Evolutionary conservation across 345 rosid species (phyloP).

Genomic region (Hirschfeldia incana): DNA sequence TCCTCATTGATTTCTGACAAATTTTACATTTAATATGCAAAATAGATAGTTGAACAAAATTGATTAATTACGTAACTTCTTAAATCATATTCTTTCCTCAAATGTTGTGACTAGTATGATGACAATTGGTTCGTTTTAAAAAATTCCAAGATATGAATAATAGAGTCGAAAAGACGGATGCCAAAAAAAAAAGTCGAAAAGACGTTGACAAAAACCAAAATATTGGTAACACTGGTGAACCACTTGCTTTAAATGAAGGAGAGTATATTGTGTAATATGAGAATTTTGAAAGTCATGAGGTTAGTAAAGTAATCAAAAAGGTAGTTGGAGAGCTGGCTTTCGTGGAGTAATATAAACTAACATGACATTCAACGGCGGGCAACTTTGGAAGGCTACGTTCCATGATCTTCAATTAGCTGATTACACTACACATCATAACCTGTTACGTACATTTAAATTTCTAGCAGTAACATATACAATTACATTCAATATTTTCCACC

Average conservation of each 20-base stretch:
- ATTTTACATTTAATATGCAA: background rate
- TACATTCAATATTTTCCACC: background rate
- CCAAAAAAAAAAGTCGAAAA: background rate
- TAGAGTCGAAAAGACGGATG: background rate
- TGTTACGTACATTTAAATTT: background rate
- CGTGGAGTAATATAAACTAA: slow-evolving; percentile 5
- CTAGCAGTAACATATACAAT: background rate
- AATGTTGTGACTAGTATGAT: slow-evolving; percentile 2
- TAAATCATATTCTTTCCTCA: background rate
- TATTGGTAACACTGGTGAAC: background rate
- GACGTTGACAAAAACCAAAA: slow-evolving; percentile 21
- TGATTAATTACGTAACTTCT: slow-evolving; percentile 7
- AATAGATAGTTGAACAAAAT: slow-evolving; percentile 19
- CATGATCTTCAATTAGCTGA: background rate
- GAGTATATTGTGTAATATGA: slow-evolving; percentile 4
- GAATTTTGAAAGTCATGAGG: slow-evolving; percentile 3
- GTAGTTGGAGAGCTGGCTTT: slow-evolving; percentile 28
- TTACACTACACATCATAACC: background rate
- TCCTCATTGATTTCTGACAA: background rate
- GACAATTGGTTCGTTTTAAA: background rate
- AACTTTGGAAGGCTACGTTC: slow-evolving; percentile 9
- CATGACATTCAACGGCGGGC: slow-evolving; percentile 34
- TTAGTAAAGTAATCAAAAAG: slow-evolving; percentile 6
- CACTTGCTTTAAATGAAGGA: slow-evolving; percentile 12
- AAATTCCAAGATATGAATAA: background rate